A percentile compares a stretch with the other conserved stretches of the same genome.
Conservation (phyloP, 2,329 filamentous ascomycete species). For the Trichoderma arundinaceum region DNA sequence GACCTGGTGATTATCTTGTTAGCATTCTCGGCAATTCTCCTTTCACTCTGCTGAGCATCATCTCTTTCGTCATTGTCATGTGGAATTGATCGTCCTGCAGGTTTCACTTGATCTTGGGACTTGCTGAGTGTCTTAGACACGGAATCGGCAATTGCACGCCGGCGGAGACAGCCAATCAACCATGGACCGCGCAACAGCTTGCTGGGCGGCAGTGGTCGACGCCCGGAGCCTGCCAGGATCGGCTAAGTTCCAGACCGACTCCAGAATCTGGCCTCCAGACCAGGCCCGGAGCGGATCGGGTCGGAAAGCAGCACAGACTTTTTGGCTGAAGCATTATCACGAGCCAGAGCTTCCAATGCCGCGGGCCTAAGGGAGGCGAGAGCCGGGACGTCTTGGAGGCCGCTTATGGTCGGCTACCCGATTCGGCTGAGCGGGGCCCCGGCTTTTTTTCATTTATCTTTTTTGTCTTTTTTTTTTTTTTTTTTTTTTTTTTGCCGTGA, state of each 20-base stretch:
- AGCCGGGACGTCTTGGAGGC: conserved; percentile 9
- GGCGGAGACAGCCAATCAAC: not conserved
- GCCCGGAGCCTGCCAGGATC: not conserved
- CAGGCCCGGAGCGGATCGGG: conserved; percentile 30
- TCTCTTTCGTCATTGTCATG: conserved; percentile 1
- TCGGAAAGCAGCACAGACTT: conserved; percentile 17
- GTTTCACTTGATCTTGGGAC: no score
- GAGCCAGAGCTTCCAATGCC: not conserved
- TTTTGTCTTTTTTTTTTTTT: conserved; percentile 7
- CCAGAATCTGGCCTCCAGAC: not conserved
- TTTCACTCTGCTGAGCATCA: not conserved
- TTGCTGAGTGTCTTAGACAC: not conserved
- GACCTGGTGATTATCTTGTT: conserved; percentile 65
- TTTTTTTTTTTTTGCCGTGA: conserved; percentile 10
- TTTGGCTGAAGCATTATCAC: conserved; percentile 4
- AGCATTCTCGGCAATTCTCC: conserved; percentile 33
- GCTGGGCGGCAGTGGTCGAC: not conserved
- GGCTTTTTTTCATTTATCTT: conserved; percentile 1
- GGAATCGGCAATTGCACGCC: not conserved
- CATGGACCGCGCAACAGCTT: not conserved
- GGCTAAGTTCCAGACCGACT: not conserved
- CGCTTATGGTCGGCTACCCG: conserved; percentile 31
- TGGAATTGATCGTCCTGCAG: not conserved
- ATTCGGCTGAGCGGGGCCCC: conserved; percentile 27
- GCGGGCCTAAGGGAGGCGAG: conserved; percentile 1